Evolutionary conservation across 192 early-diverging fungal species (phyloP).

Genomic region (Umbelopsis sp.): DNA sequence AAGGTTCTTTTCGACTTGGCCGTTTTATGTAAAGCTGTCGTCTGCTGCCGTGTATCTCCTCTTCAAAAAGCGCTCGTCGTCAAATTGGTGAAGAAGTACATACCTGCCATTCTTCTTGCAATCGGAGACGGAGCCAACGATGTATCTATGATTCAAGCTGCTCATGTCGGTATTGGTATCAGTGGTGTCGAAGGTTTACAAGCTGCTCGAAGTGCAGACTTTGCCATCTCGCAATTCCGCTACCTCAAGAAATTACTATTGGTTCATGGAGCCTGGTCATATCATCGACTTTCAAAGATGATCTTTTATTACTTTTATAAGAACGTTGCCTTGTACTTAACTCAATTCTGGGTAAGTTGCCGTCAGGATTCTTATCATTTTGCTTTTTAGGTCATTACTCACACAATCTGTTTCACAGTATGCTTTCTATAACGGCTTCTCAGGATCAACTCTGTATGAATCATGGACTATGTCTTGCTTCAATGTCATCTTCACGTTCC

Average conservation of each 20-base stretch:
- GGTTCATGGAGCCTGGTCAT: slow-evolving; percentile 94
- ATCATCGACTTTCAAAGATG: slow-evolving; percentile 89
- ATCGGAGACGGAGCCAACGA: slow-evolving; percentile 99
- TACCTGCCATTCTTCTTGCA: slow-evolving; percentile 82
- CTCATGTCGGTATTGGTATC: slow-evolving; percentile 95
- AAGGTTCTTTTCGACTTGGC: slow-evolving; percentile 84
- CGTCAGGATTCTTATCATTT: not conserved
- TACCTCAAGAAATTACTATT: slow-evolving; percentile 89
- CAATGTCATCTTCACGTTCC: slow-evolving; percentile 89
- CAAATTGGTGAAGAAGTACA: slow-evolving; percentile 88
- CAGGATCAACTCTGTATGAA: slow-evolving; percentile 92
- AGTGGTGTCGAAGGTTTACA: slow-evolving; percentile 93
- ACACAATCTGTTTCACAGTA: slow-evolving; percentile 19
- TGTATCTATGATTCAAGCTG: slow-evolving; percentile 97
- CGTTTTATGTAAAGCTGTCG: slow-evolving; percentile 88
- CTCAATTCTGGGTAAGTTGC: slow-evolving; percentile 87
- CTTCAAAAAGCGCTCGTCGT: slow-evolving; percentile 96
- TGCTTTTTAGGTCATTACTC: not conserved
- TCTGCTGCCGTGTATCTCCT: slow-evolving; percentile 98
- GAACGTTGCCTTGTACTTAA: slow-evolving; percentile 94
- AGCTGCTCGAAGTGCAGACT: slow-evolving; percentile 91
- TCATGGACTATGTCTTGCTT: slow-evolving; percentile 91
- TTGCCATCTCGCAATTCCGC: slow-evolving; percentile 95
- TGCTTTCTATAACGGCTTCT: slow-evolving; percentile 90
- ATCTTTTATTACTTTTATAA: slow-evolving; percentile 98